A percentile compares a stretch with the other conserved stretches of the same genome.
Conservation (phyloP, 139 green algal species). For the Mesotaenium endlicherianum region DNA sequence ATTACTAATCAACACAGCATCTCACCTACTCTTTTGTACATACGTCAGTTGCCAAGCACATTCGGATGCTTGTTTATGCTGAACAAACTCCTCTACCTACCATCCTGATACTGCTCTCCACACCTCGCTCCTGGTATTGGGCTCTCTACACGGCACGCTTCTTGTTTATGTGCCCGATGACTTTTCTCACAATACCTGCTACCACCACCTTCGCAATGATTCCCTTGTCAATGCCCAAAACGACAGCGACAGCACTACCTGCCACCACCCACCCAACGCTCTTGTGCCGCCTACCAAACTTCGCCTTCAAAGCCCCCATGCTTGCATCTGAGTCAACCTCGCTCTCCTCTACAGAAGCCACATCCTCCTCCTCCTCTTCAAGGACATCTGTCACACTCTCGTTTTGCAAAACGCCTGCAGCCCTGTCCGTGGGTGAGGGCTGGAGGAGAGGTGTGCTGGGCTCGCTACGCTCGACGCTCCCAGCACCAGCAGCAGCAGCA, state of each 20-base stretch:
- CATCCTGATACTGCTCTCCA: too few relatives aligned
- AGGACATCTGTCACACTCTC: not conserved
- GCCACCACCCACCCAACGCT: constrained; percentile 12
- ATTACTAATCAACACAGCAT: too few relatives aligned
- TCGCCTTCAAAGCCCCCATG: not conserved
- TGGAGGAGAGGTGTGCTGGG: too few relatives aligned
- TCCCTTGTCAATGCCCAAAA: constrained; percentile 4
- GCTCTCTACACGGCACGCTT: too few relatives aligned
- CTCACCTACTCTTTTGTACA: too few relatives aligned
- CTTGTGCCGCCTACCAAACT: not conserved
- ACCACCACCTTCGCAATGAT: constrained; percentile 17
- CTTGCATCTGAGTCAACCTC: not conserved
- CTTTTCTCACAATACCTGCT: not conserved
- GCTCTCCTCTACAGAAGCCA: not conserved
- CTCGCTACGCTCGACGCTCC: not conserved
- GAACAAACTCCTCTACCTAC: too few relatives aligned
- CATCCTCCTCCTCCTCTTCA: not conserved
- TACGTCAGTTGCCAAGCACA: too few relatives aligned
- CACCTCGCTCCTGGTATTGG: too few relatives aligned
- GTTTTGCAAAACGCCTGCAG: not conserved
- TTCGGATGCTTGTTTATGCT: too few relatives aligned
- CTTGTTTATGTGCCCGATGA: too few relatives aligned
- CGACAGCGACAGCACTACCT: not conserved
- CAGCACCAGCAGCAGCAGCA: not conserved
- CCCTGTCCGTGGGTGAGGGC: too few relatives aligned